These are phyloP conservation scores for Vachellia collinsii DNA, from an alignment of 306 rosid species.

Conservation along the genomic window DNA sequence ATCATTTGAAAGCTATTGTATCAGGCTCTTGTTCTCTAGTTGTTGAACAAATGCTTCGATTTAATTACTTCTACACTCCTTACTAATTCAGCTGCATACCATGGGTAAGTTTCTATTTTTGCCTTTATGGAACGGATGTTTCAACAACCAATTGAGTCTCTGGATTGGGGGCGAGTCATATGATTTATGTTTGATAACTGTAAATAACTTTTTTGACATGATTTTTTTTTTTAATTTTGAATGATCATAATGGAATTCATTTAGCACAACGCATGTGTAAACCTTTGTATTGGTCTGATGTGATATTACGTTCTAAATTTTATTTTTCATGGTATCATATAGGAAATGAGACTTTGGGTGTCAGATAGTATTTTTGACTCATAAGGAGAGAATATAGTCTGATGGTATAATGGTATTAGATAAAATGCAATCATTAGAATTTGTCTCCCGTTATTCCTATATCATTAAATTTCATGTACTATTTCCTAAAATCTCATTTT, in stretches of 20 bases:
- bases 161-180: neutral
- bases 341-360: too few species aligned
- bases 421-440: constrained; percentile 32
- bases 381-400: too few species aligned
- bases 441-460: constrained; percentile 27
- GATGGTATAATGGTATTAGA: neutral
- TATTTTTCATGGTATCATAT: too few species aligned
- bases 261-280: too few species aligned
- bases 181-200: neutral
- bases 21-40: too few species aligned
- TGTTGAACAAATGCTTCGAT: too few species aligned
- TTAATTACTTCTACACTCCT: neutral
- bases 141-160: neutral
- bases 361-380: too few species aligned
- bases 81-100: neutral
- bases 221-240: neutral
- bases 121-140: neutral
- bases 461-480: constrained; percentile 39
- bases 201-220: neutral
- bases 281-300: too few species aligned
- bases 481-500: constrained; percentile 37
- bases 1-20: too few species aligned
- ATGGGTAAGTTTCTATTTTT: neutral
- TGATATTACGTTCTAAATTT: too few species aligned
- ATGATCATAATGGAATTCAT: neutral